Conservation (phyloP, 495 filamentous ascomycete genomes). For the Parachaetomium inaequale region DNA sequence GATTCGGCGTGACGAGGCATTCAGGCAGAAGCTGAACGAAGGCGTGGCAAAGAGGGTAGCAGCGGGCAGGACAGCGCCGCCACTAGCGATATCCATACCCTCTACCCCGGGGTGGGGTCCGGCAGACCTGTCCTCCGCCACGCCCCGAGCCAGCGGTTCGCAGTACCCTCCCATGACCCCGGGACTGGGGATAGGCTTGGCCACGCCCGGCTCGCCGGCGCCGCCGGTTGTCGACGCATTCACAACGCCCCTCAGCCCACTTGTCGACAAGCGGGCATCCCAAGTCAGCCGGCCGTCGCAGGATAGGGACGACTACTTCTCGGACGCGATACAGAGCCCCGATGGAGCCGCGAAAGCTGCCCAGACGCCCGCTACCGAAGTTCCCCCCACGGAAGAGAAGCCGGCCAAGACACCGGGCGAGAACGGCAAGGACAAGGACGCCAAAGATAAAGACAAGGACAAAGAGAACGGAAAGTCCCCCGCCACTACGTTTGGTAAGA, state of each 20-base stretch:
- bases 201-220: slow-evolving; percentile 57
- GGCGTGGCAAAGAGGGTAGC: slow-evolving; percentile 55
- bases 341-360: slow-evolving; percentile 32
- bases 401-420: slow-evolving; percentile 24
- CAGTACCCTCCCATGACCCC: slow-evolving; percentile 60
- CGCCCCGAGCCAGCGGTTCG: slow-evolving; percentile 61
- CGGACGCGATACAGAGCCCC: slow-evolving; percentile 40
- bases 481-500: slow-evolving; percentile 72
- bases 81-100: slow-evolving; percentile 67
- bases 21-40: slow-evolving; percentile 63
- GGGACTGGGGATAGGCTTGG: slow-evolving; percentile 71
- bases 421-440: slow-evolving; percentile 44
- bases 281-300: slow-evolving; percentile 36
- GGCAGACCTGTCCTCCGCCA: slow-evolving; percentile 45
- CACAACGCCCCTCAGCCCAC: slow-evolving; percentile 36
- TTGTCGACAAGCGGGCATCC: slow-evolving; percentile 35
- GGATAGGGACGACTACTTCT: slow-evolving; percentile 48
- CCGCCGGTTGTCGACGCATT: slow-evolving; percentile 41
- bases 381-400: slow-evolving; percentile 33
- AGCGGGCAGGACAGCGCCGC: slow-evolving; percentile 53
- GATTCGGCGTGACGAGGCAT: slow-evolving; percentile 70
- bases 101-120: slow-evolving; percentile 50
- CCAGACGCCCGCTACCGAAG: slow-evolving; percentile 31
- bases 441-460: slow-evolving; percentile 61
- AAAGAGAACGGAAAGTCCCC: slow-evolving; percentile 66